phyloP scores from a whole-genome alignment of 331 rosid species.

The Pyrus hybrid region DNA sequence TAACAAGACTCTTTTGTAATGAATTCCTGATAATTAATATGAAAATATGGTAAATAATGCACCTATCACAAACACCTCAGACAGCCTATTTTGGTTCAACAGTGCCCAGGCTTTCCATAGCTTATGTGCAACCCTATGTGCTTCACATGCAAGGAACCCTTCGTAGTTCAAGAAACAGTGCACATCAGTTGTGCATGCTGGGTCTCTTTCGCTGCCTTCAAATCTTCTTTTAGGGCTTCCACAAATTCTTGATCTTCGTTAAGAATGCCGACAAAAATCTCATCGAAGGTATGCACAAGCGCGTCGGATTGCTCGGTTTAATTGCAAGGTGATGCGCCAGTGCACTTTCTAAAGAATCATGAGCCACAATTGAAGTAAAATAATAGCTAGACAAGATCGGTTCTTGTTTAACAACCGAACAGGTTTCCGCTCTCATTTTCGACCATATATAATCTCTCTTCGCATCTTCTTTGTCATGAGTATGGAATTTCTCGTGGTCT shows the following conservation, averaged over 20 bases:
- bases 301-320: constrained; percentile 41
- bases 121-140: constrained; percentile 59
- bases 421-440: constrained; percentile 52
- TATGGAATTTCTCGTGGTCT: background rate
- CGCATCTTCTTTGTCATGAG: background rate
- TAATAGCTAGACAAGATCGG: constrained; percentile 41
- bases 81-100: constrained; percentile 49
- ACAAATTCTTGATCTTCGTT: constrained; percentile 21
- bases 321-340: constrained; percentile 42
- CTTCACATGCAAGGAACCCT: constrained; percentile 54
- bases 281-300: constrained; percentile 28
- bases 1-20: too few relatives aligned
- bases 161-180: constrained; percentile 57
- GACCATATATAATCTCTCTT: constrained; percentile 33
- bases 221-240: constrained; percentile 25
- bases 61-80: too few relatives aligned
- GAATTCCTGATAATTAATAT: too few relatives aligned
- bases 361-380: constrained; percentile 31
- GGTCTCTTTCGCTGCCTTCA: constrained; percentile 54
- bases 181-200: constrained; percentile 60
- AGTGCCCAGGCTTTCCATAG: constrained; percentile 44
- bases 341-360: constrained; percentile 42
- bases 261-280: constrained; percentile 28
- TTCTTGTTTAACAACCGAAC: constrained; percentile 37
- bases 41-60: too few relatives aligned